A percentile compares a stretch with the other conserved stretches of the same genome.
These are phyloP conservation scores for Penium margaritaceum DNA, from an alignment of 139 green algal species.

Conservation along the genomic window DNA sequence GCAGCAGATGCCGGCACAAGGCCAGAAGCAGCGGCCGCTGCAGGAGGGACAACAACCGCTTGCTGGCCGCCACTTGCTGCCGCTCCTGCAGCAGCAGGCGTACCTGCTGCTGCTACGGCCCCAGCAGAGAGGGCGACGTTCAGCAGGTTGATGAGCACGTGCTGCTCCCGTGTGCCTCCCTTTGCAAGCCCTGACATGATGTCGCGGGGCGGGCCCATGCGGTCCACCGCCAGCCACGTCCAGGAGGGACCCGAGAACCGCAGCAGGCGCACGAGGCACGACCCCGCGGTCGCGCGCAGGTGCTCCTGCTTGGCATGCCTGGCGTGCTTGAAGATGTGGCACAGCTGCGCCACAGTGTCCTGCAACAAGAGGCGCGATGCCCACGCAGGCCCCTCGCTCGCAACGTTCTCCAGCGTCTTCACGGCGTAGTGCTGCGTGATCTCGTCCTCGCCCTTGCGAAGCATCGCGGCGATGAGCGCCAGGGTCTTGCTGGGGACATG, in stretches of 20 bases:
- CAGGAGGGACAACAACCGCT: too few relatives aligned
- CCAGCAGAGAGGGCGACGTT: constrained; percentile 53
- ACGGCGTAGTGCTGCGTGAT: constrained; percentile 81
- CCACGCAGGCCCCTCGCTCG: constrained; percentile 69
- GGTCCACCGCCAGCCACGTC: constrained; percentile 45
- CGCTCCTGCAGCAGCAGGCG: background rate
- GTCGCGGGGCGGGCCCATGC: constrained; percentile 49
- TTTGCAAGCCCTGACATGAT: constrained; percentile 54
- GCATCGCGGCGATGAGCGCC: constrained; percentile 48
- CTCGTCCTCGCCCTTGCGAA: constrained; percentile 71
- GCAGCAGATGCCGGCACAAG: too few relatives aligned
- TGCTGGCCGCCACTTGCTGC: too few relatives aligned
- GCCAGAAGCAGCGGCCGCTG: too few relatives aligned
- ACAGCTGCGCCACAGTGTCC: constrained; percentile 42
- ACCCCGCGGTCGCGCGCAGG: constrained; percentile 63
- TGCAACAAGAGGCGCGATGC: constrained; percentile 54
- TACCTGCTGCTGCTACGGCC: background rate
- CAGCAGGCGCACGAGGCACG: constrained; percentile 62
- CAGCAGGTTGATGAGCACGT: constrained; percentile 66
- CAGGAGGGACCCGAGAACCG: constrained; percentile 37
- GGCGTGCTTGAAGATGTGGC: constrained; percentile 24
- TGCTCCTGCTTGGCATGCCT: constrained; percentile 54
- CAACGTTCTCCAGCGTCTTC: constrained; percentile 91
- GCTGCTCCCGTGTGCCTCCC: constrained; percentile 59
- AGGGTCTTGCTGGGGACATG: constrained; percentile 37